These are phyloP conservation scores for Tetrapisispora fleetii DNA, from an alignment of 805 yeast species.

Conservation along the genomic window DNA sequence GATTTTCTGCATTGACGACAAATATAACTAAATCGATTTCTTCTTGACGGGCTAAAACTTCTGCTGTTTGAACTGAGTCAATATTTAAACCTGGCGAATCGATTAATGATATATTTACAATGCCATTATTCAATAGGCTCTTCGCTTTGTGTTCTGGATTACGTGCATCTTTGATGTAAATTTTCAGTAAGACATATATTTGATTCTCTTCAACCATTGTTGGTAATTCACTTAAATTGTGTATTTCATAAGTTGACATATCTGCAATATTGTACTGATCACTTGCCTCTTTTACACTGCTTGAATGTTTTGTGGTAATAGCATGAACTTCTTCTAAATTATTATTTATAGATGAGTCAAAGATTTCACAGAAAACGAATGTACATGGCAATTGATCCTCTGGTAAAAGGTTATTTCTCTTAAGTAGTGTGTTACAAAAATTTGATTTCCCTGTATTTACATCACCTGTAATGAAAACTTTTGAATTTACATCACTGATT, in stretches of 20 bases:
- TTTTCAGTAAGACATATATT: slow-evolving; percentile 59
- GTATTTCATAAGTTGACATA: slow-evolving; percentile 54
- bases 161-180: slow-evolving; percentile 62
- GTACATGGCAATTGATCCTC: slow-evolving; percentile 98
- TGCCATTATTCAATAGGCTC: slow-evolving; percentile 77
- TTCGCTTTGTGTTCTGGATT: slow-evolving; percentile 44
- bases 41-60: slow-evolving; percentile 90
- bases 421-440: slow-evolving; percentile 80
- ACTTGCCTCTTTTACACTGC: slow-evolving; percentile 20
- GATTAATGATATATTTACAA: slow-evolving; percentile 81
- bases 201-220: slow-evolving; percentile 68
- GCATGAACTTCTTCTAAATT: slow-evolving; percentile 91
- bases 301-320: slow-evolving; percentile 42
- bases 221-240: slow-evolving; percentile 46
- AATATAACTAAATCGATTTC: slow-evolving; percentile 94
- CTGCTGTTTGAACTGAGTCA: slow-evolving; percentile 90
- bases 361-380: slow-evolving; percentile 87
- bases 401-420: slow-evolving; percentile 63
- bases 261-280: slow-evolving; percentile 34
- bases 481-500: slow-evolving; percentile 83
- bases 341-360: slow-evolving; percentile 69
- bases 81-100: slow-evolving; percentile 96
- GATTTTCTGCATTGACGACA: slow-evolving; percentile 94
- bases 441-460: slow-evolving; percentile 94
- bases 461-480: slow-evolving; percentile 94